Evolutionary conservation across 768 basidiomycete genomes (phyloP), one percentile per base, ranked within the genome.

Genomic region (Rossbeevera mucosa): DNA sequence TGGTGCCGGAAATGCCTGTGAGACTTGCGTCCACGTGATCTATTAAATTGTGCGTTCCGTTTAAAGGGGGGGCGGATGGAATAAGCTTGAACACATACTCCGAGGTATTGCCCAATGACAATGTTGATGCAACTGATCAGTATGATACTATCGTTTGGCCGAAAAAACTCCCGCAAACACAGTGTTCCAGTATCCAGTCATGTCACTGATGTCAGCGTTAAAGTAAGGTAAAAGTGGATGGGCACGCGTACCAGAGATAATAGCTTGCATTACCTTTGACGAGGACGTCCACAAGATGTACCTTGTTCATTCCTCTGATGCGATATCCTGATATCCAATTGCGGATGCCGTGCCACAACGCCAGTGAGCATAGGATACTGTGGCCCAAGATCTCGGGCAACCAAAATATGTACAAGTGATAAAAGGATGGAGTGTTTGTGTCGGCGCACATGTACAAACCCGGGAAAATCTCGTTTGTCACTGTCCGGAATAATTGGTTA

Each of bases 331-430:
- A 45, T 20, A 43, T 5, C 16, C 25, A 18, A 8, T 25, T 18
- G 21, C 33, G 26, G 21, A 54, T 18, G 7, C 42, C 36, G 12
- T 38, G 21, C 47, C 36, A 54, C 29, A 49, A 31, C 5, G 55
- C 51, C 11, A 58, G 42, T 36, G 48, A 16, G 20, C 54, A 58
- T 7, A 58, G 42, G 1, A 41, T 1, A 3, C 51, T 30, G 13
- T 58, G 48, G 28, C 31, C 48, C 22, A 48, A 14, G 29, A 58
- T 47, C n/a, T 50, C 30, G 6, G 55, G 55, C 25, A 56, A 5
- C 57, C 57, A 56, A 3, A 58, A 20, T 7, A 50, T 31, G 20
- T 50, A 58, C 4, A 38, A 22, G 13, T 40, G 50, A 7, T 22
- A 52, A 50, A 50, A 52, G 3, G 42, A 16, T 16, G 55, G 46